Base-by-base conservation (phyloP, 768 basidiomycete species). In the Lyophyllum shimeji region DNA sequence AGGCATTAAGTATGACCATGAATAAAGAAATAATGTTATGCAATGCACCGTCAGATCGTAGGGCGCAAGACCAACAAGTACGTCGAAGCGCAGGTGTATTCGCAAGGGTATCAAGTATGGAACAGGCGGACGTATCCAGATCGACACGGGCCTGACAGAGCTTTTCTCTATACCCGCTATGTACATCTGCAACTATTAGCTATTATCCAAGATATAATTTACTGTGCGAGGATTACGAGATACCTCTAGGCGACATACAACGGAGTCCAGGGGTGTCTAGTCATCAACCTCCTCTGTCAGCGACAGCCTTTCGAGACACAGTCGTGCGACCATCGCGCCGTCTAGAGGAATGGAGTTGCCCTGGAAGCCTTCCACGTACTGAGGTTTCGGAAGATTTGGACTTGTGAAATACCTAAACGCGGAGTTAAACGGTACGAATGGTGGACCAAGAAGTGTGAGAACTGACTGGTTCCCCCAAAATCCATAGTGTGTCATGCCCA, bases 321-420 rank as follows among this genome's bases (percentile, higher is more conserved):
- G 62, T 9, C 75, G 74, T 3, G 86, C 88, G 4, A 94, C 89
- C 0, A 76, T 75, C 37, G 75, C 79, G 7, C 86, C 90, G 67
- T 94, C 82, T 27, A 97, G 78, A 2, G 93, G 94, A 56, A 97
- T 97, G 12, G 76, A 79, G 67, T 90, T 93, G 13, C 94, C 81
- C 63, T 87, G 89, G 74, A 97, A 97, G n/a, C 91, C 95, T 39
- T 88, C 83, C 0, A 93, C 92, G 62, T 95, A 93, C 18, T 76
- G 74, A 0, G 86, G 80, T 3, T 73, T 74, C 0, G 93, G 94
- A 4, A 85, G 66, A 12, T 82, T 81, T 1, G 93, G 91, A 42
- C 84, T 78, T 1, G 90, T 87, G 66, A 95, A 94, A 37, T 76
- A 79, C 47, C 90, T 91, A 45, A 7, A 21, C 49, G 51, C 49